phyloP scores from a whole-genome alignment of 345 rosid species.

The Erucastrum elatum region DNA sequence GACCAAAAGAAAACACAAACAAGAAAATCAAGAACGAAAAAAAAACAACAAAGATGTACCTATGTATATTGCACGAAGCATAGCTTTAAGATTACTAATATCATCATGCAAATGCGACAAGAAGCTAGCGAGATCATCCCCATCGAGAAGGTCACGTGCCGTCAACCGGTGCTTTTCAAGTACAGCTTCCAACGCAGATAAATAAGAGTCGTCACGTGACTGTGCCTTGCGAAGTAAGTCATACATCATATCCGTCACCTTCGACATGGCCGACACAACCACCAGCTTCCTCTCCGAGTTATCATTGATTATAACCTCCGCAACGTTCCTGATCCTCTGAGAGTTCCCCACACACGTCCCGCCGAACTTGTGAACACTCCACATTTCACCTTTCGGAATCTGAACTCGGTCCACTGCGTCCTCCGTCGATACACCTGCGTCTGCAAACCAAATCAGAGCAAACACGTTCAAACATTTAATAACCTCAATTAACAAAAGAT shows the following conservation, averaged over 20 bases:
- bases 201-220: constrained; percentile 76
- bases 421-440: constrained; percentile 55
- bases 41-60: constrained; percentile 38
- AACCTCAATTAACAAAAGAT: not conserved
- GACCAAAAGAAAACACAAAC: not conserved
- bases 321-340: constrained; percentile 81
- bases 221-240: constrained; percentile 86
- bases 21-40: not conserved
- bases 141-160: constrained; percentile 81
- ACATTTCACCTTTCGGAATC: constrained; percentile 66
- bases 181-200: constrained; percentile 72
- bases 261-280: constrained; percentile 96
- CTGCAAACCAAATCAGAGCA: constrained; percentile 36
- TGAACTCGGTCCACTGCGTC: constrained; percentile 46
- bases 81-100: constrained; percentile 81
- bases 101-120: constrained; percentile 76
- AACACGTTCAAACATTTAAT: not conserved
- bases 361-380: constrained; percentile 98
- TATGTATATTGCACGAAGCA: constrained; percentile 97
- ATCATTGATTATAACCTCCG: constrained; percentile 67
- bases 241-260: constrained; percentile 99
- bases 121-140: constrained; percentile 73
- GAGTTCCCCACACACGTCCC: constrained; percentile 97
- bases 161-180: constrained; percentile 75
- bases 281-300: constrained; percentile 71